phyloP scores from a whole-genome alignment of 73 alveolate genomes.

The Paramecium bursaria region DNA sequence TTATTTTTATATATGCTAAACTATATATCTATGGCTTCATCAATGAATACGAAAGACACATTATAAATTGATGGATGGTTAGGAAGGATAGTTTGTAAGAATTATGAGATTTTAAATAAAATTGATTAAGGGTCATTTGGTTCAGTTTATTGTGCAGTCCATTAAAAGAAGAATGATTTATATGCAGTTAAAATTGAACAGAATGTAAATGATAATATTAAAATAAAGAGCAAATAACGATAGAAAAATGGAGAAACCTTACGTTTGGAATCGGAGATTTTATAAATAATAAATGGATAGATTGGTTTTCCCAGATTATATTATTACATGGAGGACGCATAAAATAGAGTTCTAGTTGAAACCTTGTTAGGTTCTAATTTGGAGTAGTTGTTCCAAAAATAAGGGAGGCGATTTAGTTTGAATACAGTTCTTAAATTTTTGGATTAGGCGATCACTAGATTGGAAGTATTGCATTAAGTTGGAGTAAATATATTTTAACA shows the following conservation, averaged over 20 bases:
- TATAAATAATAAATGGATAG: conserved; percentile 44
- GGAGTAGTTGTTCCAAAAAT: conserved; percentile 83
- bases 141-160: conserved; percentile 23
- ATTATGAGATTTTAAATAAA: conserved; percentile 4
- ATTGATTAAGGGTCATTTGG: conserved; percentile 57
- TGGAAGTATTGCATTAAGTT: conserved; percentile 82
- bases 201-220: no score
- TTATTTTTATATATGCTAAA: no score
- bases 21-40: no score
- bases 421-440: conserved; percentile 87
- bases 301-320: conserved; percentile 46
- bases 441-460: conserved; percentile 85
- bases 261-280: conserved; percentile 38
- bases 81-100: conserved; percentile 37
- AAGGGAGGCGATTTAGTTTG: conserved; percentile 81
- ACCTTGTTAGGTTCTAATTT: conserved; percentile 91
- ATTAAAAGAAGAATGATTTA: conserved; percentile 36
- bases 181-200: conserved; percentile 51
- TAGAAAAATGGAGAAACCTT: conserved; percentile 39
- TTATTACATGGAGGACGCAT: conserved; percentile 72
- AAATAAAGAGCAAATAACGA: no score
- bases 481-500: conserved; percentile 26
- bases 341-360: conserved; percentile 85
- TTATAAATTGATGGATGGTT: neutral
- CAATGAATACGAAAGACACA: conserved; percentile 44